phyloP scores from a whole-genome alignment of 148 eudicot species.

The Linanthus parryae region DNA sequence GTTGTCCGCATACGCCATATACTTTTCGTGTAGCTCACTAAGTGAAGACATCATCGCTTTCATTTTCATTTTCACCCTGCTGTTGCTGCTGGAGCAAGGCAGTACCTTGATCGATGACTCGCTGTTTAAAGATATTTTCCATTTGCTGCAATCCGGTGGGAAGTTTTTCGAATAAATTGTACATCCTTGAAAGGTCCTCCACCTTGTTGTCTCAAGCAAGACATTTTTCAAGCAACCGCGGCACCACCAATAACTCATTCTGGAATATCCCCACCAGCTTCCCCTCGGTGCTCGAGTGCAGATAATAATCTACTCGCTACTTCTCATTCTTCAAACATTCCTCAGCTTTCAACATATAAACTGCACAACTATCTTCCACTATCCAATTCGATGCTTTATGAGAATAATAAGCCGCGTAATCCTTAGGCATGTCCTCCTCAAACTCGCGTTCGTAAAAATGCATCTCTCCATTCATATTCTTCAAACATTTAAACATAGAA shows the following conservation, averaged over 20 bases:
- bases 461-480: no score
- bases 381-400: constrained; percentile 89
- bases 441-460: constrained; percentile 72
- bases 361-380: constrained; percentile 86
- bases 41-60: no score
- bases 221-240: constrained; percentile 86
- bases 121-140: constrained; percentile 80
- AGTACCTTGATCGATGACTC: no score
- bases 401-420: constrained; percentile 80
- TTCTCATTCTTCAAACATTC: constrained; percentile 89
- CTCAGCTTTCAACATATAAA: constrained; percentile 91
- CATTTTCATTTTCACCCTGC: no score
- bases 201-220: constrained; percentile 93
- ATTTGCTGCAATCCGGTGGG: constrained; percentile 75
- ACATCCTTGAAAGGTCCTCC: constrained; percentile 90
- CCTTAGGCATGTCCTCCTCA: constrained; percentile 68
- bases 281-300: constrained; percentile 82
- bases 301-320: constrained; percentile 78
- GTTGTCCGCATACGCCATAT: no score
- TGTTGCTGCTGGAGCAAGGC: no score
- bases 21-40: no score
- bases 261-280: constrained; percentile 97
- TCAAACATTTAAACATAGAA: no score
- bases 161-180: constrained; percentile 74
- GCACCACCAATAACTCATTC: constrained; percentile 66